Evolutionary conservation across 371 early-diverging fungal species (phyloP), one percentile per base, ranked within the genome.

Genomic region (Rhizopus microsporus): DNA sequence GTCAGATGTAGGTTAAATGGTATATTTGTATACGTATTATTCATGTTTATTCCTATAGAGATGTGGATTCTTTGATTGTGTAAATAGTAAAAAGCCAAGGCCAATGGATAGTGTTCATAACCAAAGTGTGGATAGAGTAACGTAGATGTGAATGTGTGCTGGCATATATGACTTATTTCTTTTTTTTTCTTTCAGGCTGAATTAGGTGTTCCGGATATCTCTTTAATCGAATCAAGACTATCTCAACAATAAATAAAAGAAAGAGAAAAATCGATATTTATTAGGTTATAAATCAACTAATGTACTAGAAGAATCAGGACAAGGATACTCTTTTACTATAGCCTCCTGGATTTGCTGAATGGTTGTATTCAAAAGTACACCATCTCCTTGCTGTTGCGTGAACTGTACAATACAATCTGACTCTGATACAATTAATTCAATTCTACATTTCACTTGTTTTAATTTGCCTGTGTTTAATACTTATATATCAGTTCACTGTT

Each of bases 181-280:
- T 34, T 55, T 44, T 33, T 32, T 46, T 9, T 15, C 35, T 55
- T 44, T 62, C 23, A 82, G 77, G 75, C 81, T 45, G 83, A 83
- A 63, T 60, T 75, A 23, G 83, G 83, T 40, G 80, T 83, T 7
- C 83, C 83, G 3, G 69, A 83, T 52, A 72, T 83, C 35, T 65
- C 71, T 34, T 61, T 64, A 10, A 82, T 82, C 47, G 75, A 80
- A 52, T 65, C 77, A 7, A 75, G 77, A 55, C 42, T 63, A 47
- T 58, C 13, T 37, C 38, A 58, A 54, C 40, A 58, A 50, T 5
- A 63, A 35, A 31, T 50, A 57, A n/a, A 37, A 57, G 54, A n/a
- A 16, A 44, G 3, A 44, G 15, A 16, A 12, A 44, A 44, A 44
- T 13, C 30, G 8, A 7, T 10, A 30, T 35, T 33, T 17, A 12